A percentile compares a stretch with the other conserved stretches of the same genome.
Evolutionary conservation across 305 asterid genomes (phyloP).

Genomic region (Lippia alba): DNA sequence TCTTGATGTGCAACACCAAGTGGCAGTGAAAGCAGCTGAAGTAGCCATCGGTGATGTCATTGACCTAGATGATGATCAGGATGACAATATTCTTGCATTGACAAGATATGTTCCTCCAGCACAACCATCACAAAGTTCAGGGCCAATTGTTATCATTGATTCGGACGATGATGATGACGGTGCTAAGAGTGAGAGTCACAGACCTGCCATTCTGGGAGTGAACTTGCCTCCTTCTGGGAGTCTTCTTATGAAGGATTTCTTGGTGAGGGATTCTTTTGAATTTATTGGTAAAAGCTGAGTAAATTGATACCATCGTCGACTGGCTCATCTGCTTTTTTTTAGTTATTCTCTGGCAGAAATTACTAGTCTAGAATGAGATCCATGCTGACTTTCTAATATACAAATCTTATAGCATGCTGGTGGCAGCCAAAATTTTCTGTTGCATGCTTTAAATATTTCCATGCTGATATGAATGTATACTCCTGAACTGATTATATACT

Average conservation of each 20-base stretch:
- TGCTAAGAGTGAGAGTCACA: conserved; percentile 31
- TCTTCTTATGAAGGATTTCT: conserved; percentile 52
- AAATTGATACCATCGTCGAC: conserved; percentile 14
- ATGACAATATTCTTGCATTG: conserved; percentile 32
- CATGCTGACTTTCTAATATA: conserved; percentile 22
- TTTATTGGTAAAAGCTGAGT: conserved; percentile 17
- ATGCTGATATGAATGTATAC: conserved; percentile 16
- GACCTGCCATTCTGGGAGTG: conserved; percentile 38
- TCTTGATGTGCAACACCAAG: conserved; percentile 41
- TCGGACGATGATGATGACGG: conserved; percentile 78
- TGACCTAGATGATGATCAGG: conserved; percentile 67
- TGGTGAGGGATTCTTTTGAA: conserved; percentile 50
- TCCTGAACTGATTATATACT: conserved; percentile 2
- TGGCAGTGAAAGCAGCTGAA: conserved; percentile 36
- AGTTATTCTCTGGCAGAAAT: conserved; percentile 1
- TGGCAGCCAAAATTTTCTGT: conserved; percentile 1
- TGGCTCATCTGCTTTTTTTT: conserved; percentile 19
- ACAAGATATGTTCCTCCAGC: conserved; percentile 42
- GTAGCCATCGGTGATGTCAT: conserved; percentile 44
- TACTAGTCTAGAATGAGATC: conserved; percentile 30
- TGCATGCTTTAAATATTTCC: conserved; percentile 13
- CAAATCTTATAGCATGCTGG: neutral
- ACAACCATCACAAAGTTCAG: conserved; percentile 46
- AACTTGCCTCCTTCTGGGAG: conserved; percentile 46
- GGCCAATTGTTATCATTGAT: conserved; percentile 69